Evolutionary conservation across 2,329 filamentous ascomycete species (phyloP), one percentile per base, ranked within the genome.

Genomic region (Graphilbum fragrans): DNA sequence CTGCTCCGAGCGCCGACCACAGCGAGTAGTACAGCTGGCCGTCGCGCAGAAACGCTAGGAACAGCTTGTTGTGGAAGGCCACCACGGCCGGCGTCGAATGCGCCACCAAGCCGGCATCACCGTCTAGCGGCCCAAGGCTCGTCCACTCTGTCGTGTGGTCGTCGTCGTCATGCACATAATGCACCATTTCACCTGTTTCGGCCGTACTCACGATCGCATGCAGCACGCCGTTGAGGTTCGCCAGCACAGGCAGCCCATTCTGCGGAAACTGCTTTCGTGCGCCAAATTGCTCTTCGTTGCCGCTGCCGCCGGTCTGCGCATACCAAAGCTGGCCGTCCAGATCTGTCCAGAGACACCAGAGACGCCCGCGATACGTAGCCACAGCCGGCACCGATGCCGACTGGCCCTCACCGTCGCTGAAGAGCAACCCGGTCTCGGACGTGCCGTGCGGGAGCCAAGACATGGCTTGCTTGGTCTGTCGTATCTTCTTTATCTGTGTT

Each of bases 331-430:
- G 45, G 10, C 54, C 55, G 8, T 50, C 46, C 50, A 57, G 58
- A 8, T 57, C 53, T 7, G 47, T 45, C 58, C 58, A 61, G 9
- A 58, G 41, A 46, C 55, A 57, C 58, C 57, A 61, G 2, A 61
- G 53, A 7, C 53, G 53, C n/a, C 58, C 58, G 20, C 56, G 53
- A 41, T 61, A 55, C 1, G 56, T 50, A 5, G 54, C 52, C 20
- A 61, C n/a, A n/a, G 58, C 55, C 17, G 58, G 58, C 18, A 54
- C 54, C 2, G 54, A 50, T 9, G 51, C 47, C n/a, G 56, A 57
- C 43, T 53, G 55, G 29, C 57, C 54, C 21, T 52, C 35, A 35
- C 51, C 47, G 16, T 50, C 38, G 11, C 41, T 42, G 25, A 53
- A 52, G 33, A 58, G 44, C 31, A 52, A 50, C 18, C 57, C 55